These are phyloP conservation scores for Trifolium fragiferum DNA, from an alignment of 306 rosid species.

Conservation along the genomic window DNA sequence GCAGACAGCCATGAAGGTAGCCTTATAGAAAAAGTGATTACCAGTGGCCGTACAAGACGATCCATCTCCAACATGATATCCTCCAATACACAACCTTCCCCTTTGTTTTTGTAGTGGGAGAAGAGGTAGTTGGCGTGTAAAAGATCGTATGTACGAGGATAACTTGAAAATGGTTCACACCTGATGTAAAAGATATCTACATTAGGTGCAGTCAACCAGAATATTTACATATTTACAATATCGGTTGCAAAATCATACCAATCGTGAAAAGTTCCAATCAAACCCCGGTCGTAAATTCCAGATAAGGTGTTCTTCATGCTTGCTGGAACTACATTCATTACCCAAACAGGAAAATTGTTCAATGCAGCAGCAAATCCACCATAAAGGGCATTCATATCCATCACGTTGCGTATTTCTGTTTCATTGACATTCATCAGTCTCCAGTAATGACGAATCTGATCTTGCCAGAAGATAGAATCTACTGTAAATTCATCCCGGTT, in stretches of 20 bases:
- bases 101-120: slow-evolving; percentile 64
- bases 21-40: slow-evolving; percentile 40
- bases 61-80: slow-evolving; percentile 97
- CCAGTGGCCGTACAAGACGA: slow-evolving; percentile 86
- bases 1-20: slow-evolving; percentile 19
- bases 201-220: slow-evolving; percentile 38
- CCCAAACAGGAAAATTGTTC: slow-evolving; percentile 69
- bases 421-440: slow-evolving; percentile 60
- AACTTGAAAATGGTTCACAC: slow-evolving; percentile 95
- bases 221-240: neutral
- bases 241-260: slow-evolving; percentile 59
- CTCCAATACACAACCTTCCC: slow-evolving; percentile 71
- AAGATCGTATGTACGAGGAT: slow-evolving; percentile 88
- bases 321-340: slow-evolving; percentile 85
- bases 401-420: slow-evolving; percentile 80
- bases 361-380: slow-evolving; percentile 90
- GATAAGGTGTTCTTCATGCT: slow-evolving; percentile 79
- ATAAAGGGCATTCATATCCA: slow-evolving; percentile 87
- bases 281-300: slow-evolving; percentile 79
- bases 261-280: slow-evolving; percentile 84
- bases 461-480: slow-evolving; percentile 75
- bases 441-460: slow-evolving; percentile 77
- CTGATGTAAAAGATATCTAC: slow-evolving; percentile 50
- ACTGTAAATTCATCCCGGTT: slow-evolving; percentile 61
- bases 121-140: slow-evolving; percentile 81